Evolutionary conservation across 2,329 filamentous ascomycete genomes (phyloP), one percentile per base, ranked within the genome.

Genomic region (Raffaelea arxii): DNA sequence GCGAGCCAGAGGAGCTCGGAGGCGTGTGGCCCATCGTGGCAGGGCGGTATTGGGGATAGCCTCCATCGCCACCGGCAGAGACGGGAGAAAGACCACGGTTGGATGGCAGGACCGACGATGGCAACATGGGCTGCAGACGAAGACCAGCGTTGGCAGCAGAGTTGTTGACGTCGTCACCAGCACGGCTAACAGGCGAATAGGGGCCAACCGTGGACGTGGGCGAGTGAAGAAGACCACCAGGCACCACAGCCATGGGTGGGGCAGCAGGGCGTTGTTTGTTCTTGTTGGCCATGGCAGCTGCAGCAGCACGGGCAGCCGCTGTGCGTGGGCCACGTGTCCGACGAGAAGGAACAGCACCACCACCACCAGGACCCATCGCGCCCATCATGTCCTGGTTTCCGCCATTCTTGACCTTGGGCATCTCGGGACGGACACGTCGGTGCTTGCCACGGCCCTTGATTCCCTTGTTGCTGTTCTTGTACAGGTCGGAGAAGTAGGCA

Each of bases 401-500:
- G 47, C 39, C 56, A 56, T 35, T 46, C 32, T 53, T 53, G 10
- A 46, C 53, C 54, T 61, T 65, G 21, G 51, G 51, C 43, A 55
- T 59, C 18, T 56, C 54, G 25, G 53, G 56, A 40, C 61, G 61
- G 46, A 89, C 83, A 48, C 80, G 80, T 47, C 87, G 75, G 55
- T 90, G 86, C 61, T 91, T 92, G 38, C 92, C 92, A 40, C 92
- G 81, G 11, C 92, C 92, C 66, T 96, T 97, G 71, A 97, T 96
- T 2, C 92, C 92, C 65, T 95, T 95, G 75, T 97, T 97, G 67
- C 85, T 90, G 67, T 97, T 94, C 71, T 94, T 95, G 74, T 95
- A 96, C n/a, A 95, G 72, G 1, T 75, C 75, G 4, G 82, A 77
- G 60, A 97, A 92, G 66, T 95, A 94, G 55, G 27, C 78, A 70